Evolutionary conservation across 2,329 filamentous ascomycete species (phyloP).

Genomic region (Venturia asperata): DNA sequence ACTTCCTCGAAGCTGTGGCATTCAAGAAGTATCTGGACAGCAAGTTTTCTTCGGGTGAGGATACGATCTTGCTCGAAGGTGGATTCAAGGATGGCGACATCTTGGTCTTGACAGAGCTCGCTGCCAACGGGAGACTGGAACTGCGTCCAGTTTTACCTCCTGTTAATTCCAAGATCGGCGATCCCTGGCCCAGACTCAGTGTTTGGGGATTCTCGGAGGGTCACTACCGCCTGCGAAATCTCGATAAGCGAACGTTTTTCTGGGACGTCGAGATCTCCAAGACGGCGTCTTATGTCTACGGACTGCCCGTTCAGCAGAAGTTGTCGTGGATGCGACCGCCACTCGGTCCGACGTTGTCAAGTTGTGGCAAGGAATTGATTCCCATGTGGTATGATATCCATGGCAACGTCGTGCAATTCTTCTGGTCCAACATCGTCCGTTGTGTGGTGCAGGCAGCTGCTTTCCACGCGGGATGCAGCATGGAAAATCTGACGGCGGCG

Average conservation of each 20-base stretch:
- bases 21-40: conserved; percentile 41
- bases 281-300: conserved; percentile 32
- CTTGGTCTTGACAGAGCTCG: conserved; percentile 38
- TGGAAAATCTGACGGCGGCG: conserved; percentile 31
- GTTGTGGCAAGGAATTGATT: conserved; percentile 3
- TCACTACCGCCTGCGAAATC: conserved; percentile 40
- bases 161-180: conserved; percentile 25
- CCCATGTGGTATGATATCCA: conserved; percentile 46
- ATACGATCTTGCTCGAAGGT: conserved; percentile 31
- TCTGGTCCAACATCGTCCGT: conserved; percentile 39
- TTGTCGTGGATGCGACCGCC: conserved; percentile 1
- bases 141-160: conserved; percentile 11
- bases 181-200: conserved; percentile 36
- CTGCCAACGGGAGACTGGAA: conserved; percentile 31
- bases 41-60: conserved; percentile 30
- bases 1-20: conserved; percentile 33
- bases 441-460: conserved; percentile 38
- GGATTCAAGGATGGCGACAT: conserved; percentile 35
- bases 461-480: conserved; percentile 35
- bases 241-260: conserved; percentile 38
- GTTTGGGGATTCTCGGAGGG: conserved; percentile 42
- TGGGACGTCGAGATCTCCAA: conserved; percentile 38
- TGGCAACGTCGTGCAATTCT: conserved; percentile 29
- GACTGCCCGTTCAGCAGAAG: conserved; percentile 30
- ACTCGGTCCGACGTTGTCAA: conserved; percentile 21